Base-by-base conservation (phyloP, 441 rosid genomes). In the Mallotus japonicus region DNA sequence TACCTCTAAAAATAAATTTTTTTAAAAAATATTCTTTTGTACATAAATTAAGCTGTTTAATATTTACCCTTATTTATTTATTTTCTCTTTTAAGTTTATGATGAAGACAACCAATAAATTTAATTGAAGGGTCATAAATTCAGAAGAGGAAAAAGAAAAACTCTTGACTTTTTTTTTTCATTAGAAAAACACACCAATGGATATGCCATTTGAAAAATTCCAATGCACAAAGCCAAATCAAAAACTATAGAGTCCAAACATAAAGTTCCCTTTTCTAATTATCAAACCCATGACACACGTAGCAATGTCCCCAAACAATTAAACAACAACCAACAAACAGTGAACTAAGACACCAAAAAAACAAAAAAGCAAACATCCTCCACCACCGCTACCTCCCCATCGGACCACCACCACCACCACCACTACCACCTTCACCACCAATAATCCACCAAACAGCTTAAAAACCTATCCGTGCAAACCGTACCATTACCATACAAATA, bases 381-480 rank as follows among this genome's bases (percentile, higher is more conserved):
- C 57, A 8, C 61, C 53, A 6, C 44, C 59, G 5, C 57, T 2
- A 24, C 28, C 28, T 24, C 28, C 28, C 28, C 28, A 24, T 2
- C 28, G 28, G 0, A 24, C 28, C 28, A 24, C 28, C 28, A 24
- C 28, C 1, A 24, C 2, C 28, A 24, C 2, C 37, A 22, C 67
- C 49, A 0, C 75, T 62, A 17, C 64, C 42, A 20, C 56, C 75
- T 5, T 50, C 65, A 6, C 49, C 65, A 56, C 32, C 58, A 7
- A 14, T 20, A 12, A 24, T 13, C 59, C 1, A 14, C 73, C 42
- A 40, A 65, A 7, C 70, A 1, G 10, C 40, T 1, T 32, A 2
- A 22, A 55, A 55, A 60, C 9, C 0, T 14, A 5, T 65, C 81
- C 84, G 79, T 80, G 78, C 74, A 11, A 74, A 5, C 75, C 76